Conservation (phyloP, 176 grass and related monocot species). For the Carex kokanica region DNA sequence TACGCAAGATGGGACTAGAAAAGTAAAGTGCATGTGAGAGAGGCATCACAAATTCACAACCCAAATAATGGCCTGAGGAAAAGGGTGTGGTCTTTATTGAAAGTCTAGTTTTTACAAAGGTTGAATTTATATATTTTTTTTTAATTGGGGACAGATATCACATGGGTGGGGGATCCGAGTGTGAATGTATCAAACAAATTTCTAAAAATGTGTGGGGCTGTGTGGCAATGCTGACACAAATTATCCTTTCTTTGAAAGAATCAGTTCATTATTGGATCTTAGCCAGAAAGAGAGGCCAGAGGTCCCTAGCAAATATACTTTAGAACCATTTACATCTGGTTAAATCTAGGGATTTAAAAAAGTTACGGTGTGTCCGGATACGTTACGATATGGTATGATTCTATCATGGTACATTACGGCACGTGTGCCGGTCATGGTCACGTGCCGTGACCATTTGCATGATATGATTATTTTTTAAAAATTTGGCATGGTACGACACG, state of each 20-base stretch:
- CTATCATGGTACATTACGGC: no score
- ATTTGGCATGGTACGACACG: no score
- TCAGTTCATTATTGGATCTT: constrained; percentile 12
- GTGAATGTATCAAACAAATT: not conserved
- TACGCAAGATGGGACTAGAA: not conserved
- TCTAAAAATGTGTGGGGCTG: constrained; percentile 15
- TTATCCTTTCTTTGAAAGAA: constrained; percentile 2
- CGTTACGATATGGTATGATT: no score
- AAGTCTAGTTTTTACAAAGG: not conserved
- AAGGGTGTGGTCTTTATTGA: constrained; percentile 15
- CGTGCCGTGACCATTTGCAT: no score
- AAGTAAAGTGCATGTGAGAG: constrained; percentile 1
- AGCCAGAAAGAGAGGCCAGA: constrained; percentile 12
- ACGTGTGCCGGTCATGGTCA: no score
- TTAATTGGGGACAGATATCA: not conserved
- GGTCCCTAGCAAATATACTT: not conserved
- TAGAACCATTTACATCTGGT: not conserved
- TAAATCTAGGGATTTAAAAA: not conserved
- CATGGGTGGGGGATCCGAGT: not conserved
- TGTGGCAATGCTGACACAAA: constrained; percentile 6
- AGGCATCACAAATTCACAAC: constrained; percentile 13
- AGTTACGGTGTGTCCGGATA: no score
- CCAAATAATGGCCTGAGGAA: not conserved
- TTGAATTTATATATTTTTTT: not conserved
- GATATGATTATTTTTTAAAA: no score